Conservation (phyloP, 140 eudicot species). For the Stevia rebaudiana region DNA sequence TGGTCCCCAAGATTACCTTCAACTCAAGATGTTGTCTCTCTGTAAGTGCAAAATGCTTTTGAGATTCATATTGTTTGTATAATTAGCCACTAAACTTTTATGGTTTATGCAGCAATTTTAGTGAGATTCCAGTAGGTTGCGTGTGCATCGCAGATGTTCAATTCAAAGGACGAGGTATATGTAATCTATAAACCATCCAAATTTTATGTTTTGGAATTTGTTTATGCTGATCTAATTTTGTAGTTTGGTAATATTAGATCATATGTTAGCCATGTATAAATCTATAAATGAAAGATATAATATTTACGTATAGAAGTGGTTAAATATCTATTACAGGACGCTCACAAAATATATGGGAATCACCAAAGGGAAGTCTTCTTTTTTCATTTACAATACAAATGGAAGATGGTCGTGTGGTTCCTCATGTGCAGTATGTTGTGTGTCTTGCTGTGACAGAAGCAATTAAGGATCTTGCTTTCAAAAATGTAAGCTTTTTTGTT, state of each 20-base stretch:
- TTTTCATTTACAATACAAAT: constrained; percentile 81
- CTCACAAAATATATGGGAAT: constrained; percentile 83
- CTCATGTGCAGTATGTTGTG: constrained; percentile 82
- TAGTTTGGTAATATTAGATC: neutral
- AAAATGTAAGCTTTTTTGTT: constrained; percentile 43
- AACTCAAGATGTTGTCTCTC: constrained; percentile 81
- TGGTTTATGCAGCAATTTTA: constrained; percentile 53
- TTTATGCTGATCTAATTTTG: neutral
- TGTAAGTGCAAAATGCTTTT: constrained; percentile 38
- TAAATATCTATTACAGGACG: constrained; percentile 51
- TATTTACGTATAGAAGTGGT: neutral
- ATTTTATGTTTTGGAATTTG: neutral
- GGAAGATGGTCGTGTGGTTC: constrained; percentile 91
- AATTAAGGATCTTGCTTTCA: constrained; percentile 47
- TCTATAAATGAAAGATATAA: neutral
- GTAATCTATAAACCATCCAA: neutral
- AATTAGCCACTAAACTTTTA: constrained; percentile 15
- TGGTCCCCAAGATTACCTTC: constrained; percentile 79
- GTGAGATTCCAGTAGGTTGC: constrained; percentile 70
- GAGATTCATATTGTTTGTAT: neutral
- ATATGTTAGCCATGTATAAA: neutral
- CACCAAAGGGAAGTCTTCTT: constrained; percentile 81
- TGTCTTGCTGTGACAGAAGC: constrained; percentile 90
- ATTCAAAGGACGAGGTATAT: constrained; percentile 82
- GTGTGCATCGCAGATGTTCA: constrained; percentile 90